Conservation (phyloP, 1,139 yeast genomes). For the Taphrina confusa region DNA sequence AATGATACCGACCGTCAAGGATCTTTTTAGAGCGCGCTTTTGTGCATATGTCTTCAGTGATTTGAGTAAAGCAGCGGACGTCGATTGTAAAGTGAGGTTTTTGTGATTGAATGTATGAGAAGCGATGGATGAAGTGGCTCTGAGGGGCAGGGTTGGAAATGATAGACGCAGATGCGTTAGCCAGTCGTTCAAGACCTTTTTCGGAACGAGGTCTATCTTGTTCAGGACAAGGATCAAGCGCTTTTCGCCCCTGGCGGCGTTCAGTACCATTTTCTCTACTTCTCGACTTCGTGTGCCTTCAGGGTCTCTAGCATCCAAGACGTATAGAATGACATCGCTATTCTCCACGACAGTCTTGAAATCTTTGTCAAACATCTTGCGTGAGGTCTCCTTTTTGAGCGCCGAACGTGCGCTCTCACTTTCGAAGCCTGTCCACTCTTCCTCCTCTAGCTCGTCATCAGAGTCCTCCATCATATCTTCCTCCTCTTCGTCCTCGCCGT, state of each 20-base stretch:
- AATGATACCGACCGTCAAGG: conserved; percentile 92
- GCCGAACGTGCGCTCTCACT: conserved; percentile 45
- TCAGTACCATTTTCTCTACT: conserved; percentile 86
- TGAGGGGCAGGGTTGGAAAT: conserved; percentile 88
- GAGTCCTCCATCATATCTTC: conserved; percentile 46
- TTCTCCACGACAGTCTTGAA: conserved; percentile 90
- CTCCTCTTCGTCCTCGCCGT: conserved; percentile 50
- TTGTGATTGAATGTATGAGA: conserved; percentile 74
- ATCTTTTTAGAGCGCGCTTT: conserved; percentile 80
- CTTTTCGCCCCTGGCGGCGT: conserved; percentile 65
- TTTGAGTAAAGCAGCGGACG: conserved; percentile 73
- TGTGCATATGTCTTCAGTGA: conserved; percentile 84
- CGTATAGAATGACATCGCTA: conserved; percentile 86
- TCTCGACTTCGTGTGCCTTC: conserved; percentile 89
- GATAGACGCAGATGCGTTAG: conserved; percentile 70
- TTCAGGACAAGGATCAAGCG: conserved; percentile 81
- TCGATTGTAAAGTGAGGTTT: conserved; percentile 58
- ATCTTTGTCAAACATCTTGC: conserved; percentile 66
- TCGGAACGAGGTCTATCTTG: conserved; percentile 90
- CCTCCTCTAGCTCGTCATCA: conserved; percentile 47
- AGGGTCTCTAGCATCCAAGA: conserved; percentile 96
- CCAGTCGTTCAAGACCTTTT: conserved; percentile 82
- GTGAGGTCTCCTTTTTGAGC: conserved; percentile 63
- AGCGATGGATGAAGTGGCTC: conserved; percentile 60
- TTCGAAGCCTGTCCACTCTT: conserved; percentile 50